Evolutionary conservation across 2,329 filamentous ascomycete species (phyloP), one percentile per base, ranked within the genome.

Genomic region (Rugonectria rugulosa): DNA sequence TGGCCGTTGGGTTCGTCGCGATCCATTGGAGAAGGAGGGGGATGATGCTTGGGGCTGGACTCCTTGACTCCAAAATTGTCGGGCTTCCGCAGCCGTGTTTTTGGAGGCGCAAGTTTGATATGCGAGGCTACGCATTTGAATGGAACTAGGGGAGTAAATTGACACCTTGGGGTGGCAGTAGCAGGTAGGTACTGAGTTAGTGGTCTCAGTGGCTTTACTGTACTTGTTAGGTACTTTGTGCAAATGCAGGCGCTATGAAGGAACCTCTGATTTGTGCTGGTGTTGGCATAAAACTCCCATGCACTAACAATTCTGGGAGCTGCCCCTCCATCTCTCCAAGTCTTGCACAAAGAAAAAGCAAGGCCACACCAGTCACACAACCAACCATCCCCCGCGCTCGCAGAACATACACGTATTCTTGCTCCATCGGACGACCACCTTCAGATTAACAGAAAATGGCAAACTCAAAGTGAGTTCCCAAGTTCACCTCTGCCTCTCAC

Each of bases 391-490:
- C 48, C 40, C 46, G 21, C 34, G 34, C n/a, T n/a, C n/a, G n/a
- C n/a, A n/a, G n/a, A n/a, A n/a, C 44, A 50, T 26, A 50, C 26
- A 26, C 11, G 44, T 40, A 27, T 26, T 50, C 34, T 26, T 57
- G 24, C 34, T 47, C 27, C 24, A 8, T 11, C 46, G 44, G 29
- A 45, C 46, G 23, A 36, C 17, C 23, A 8, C 36, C 29, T 41
- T 36, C 41, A 47, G n/a, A 21, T 14, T 55, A 53, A 48, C 42
- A 34, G 9, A 67, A 57, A 14, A 84, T 85, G 82, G 81, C 81
- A 10, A 84, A 84, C 66, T 84, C 82, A 61, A 83, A 80, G 82
- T 83, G 67, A 59, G 73, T 61, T 47, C n/a, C 14, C 6, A 17
- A 5, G 19, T 42, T 24, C 15, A 8, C 11, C n/a, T 11, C 20